Conservation (phyloP, 208 protist genomes). For the Wallacemonas sp. region DNA sequence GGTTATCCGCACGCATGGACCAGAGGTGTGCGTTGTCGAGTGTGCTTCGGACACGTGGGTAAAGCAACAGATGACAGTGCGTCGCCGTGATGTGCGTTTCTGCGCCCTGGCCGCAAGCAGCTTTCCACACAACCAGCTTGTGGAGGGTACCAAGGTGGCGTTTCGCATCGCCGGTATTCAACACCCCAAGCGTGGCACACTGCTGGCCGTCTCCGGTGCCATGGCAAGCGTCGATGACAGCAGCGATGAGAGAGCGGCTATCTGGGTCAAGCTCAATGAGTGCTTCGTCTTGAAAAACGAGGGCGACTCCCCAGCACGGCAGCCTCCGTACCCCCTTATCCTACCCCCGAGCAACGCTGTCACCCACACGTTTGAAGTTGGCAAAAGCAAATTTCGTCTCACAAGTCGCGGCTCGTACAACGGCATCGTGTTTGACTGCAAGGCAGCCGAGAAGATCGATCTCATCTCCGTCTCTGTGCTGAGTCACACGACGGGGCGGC, state of each 20-base stretch:
- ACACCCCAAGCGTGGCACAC: conserved; percentile 55
- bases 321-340: conserved; percentile 61
- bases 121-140: conserved; percentile 15
- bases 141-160: conserved; percentile 50
- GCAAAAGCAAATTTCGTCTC: conserved; percentile 69
- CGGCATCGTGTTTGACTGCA: conserved; percentile 91
- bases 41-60: conserved; percentile 31
- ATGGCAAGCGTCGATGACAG: conserved; percentile 58
- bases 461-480: conserved; percentile 72
- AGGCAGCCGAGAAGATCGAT: conserved; percentile 65
- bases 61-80: conserved; percentile 41
- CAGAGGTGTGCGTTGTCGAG: conserved; percentile 77
- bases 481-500: conserved; percentile 67
- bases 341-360: conserved; percentile 57
- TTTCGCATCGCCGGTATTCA: conserved; percentile 63
- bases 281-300: conserved; percentile 84
- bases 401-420: conserved; percentile 82
- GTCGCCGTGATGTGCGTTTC: conserved; percentile 70
- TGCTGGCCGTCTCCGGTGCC: conserved; percentile 36
- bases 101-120: conserved; percentile 63
- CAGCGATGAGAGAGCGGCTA: conserved; percentile 53
- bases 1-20: conserved; percentile 51
- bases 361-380: conserved; percentile 81
- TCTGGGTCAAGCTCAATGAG: conserved; percentile 47
- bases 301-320: conserved; percentile 35